Percentiles rank a stretch among this genome's conserved stretches.
phyloP scores from a whole-genome alignment of 176 grass and related monocot species.

The Luzula sylvatica region DNA sequence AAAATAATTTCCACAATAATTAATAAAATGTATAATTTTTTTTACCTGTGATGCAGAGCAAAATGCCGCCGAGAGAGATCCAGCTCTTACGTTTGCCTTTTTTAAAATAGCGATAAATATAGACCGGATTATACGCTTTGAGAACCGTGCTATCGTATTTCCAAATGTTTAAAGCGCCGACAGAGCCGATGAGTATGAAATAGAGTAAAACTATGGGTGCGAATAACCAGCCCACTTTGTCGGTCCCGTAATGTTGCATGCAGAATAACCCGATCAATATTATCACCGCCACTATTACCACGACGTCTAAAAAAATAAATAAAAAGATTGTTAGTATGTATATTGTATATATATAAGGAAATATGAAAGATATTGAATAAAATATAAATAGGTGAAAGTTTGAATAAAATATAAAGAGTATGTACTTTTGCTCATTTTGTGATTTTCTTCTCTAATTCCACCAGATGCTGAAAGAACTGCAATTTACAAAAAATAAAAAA shows the following conservation, averaged over 20 bases:
- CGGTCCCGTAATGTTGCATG: constrained; percentile 94
- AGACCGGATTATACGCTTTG: constrained; percentile 82
- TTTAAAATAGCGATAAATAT: constrained; percentile 63
- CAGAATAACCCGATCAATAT: constrained; percentile 92
- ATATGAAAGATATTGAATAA: constrained; percentile 1
- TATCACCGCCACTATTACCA: constrained; percentile 80
- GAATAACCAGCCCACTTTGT: constrained; percentile 99
- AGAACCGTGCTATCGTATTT: constrained; percentile 64
- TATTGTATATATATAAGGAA: constrained; percentile 8
- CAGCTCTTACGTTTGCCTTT: constrained; percentile 40
- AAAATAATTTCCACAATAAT: background rate
- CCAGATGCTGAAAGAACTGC: constrained; percentile 98
- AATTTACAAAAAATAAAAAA: constrained; percentile 18
- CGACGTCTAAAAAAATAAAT: constrained; percentile 63
- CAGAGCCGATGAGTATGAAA: constrained; percentile 83
- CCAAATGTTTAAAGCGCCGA: constrained; percentile 78
- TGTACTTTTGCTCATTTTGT: constrained; percentile 36
- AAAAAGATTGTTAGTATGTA: constrained; percentile 14
- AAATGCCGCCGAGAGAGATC: constrained; percentile 84
- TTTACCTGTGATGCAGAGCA: constrained; percentile 96
- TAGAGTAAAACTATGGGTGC: constrained; percentile 87
- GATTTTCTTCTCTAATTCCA: constrained; percentile 73
- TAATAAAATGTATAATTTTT: background rate
- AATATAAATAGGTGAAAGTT: background rate
- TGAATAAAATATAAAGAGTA: constrained; percentile 18